Evolutionary conservation across 2,329 filamentous ascomycete species (phyloP), one percentile per base, ranked within the genome.

Genomic region (Huntiella abstrusa): DNA sequence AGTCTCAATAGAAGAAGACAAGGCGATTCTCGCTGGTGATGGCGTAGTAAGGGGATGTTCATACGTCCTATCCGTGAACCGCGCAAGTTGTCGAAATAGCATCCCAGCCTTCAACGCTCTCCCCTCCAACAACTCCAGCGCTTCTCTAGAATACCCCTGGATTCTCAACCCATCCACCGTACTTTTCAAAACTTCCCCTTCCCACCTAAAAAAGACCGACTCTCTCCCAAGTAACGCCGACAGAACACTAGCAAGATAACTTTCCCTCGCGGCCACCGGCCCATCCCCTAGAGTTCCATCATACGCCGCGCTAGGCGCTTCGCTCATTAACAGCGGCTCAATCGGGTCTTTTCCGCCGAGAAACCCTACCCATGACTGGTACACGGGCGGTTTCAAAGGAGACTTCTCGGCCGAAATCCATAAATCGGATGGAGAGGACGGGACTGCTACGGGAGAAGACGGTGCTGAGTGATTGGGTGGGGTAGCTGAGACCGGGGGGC

Each of bases 331-430:
- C 1, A 69, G 59, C 1, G 73, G 68, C 36, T 46, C 67, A 56
- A 4, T 63, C 55, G n/a, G 40, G 3, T 44, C 48, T 12, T 47
- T 41, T n/a, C 17, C 15, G 8, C 60, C 57, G 1, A 68, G 61
- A 54, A 87, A 87, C 1, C 60, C 62, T 52, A 85, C 77, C 83
- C 83, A 91, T 1, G 77, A 79, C 50, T 69, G 71, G 54, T 76
- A 74, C 35, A 62, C 58, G 5, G 67, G 60, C 4, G 51, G 43
- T 4, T 57, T 56, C n/a, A 53, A 45, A 2, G 54, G 42, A 7
- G 55, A 51, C 10, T 60, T 55, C 5, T 64, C 60, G 1, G 61
- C 55, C 1, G 60, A 54, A 33, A 68, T 58, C 75, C 75, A 80
- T 1, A 69, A 51, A 35, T 73, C 64, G 5, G 22, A 28, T 4